phyloP scores from a whole-genome alignment of 129 eudicot genomes.

The Flaveria sonorensis region DNA sequence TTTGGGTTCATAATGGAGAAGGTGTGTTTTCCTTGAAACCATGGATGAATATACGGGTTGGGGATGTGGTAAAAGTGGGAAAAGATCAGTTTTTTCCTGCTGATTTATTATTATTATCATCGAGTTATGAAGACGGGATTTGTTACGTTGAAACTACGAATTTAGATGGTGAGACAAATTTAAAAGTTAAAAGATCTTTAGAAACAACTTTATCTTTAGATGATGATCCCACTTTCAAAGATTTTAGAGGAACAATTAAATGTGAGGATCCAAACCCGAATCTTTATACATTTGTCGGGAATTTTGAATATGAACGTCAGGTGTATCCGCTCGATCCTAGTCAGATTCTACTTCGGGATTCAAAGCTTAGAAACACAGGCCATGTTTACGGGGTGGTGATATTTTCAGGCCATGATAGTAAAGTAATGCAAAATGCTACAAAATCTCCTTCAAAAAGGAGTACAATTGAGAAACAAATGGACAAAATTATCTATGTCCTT shows the following conservation, averaged over 20 bases:
- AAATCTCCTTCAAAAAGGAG: slow-evolving; percentile 96
- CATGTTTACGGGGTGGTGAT: slow-evolving; percentile 85
- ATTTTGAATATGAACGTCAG: slow-evolving; percentile 75
- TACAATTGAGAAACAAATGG: slow-evolving; percentile 93
- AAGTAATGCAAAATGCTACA: slow-evolving; percentile 97
- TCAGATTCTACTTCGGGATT: slow-evolving; percentile 90
- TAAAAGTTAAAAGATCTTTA: no score
- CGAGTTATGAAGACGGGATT: no score
- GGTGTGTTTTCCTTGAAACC: slow-evolving; percentile 66
- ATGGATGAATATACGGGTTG: slow-evolving; percentile 93
- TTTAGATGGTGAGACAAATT: no score
- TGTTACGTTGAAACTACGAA: no score
- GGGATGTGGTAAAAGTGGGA: no score
- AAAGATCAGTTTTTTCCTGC: no score
- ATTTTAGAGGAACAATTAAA: slow-evolving; percentile 62
- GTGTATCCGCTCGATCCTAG: slow-evolving; percentile 80
- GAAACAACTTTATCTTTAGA: slow-evolving; percentile 70
- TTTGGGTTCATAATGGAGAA: slow-evolving; percentile 55
- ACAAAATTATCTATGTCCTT: slow-evolving; percentile 82
- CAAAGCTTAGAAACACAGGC: slow-evolving; percentile 89
- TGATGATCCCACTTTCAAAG: slow-evolving; percentile 66
- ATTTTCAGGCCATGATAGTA: slow-evolving; percentile 89
- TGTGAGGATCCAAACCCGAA: slow-evolving; percentile 96
- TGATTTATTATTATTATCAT: no score
- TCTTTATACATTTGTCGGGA: slow-evolving; percentile 89